Evolutionary conservation across 495 filamentous ascomycete genomes (phyloP).

Genomic region (Pseudevernia furfuracea): DNA sequence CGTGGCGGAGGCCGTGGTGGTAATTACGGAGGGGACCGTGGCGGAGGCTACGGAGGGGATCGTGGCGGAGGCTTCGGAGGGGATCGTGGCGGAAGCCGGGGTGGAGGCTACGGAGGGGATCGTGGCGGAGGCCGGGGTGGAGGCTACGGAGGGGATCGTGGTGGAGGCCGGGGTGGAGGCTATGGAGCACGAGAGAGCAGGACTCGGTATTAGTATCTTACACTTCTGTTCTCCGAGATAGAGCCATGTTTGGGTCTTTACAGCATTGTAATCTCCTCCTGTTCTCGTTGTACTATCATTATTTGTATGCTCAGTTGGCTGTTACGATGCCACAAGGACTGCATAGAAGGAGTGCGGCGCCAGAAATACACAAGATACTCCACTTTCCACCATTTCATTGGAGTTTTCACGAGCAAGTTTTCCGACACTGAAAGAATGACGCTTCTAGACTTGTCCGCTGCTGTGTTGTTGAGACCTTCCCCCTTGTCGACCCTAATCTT

Average conservation of each 20-base stretch:
- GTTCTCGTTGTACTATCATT: neutral
- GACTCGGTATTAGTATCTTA: neutral
- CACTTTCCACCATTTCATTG: neutral
- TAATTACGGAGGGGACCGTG: constrained; percentile 3
- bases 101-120: constrained; percentile 13
- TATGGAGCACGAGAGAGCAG: neutral
- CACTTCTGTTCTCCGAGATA: neutral
- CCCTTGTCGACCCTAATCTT: too few relatives aligned
- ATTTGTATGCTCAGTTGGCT: neutral
- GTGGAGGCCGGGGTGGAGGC: neutral
- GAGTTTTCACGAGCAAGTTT: too few relatives aligned
- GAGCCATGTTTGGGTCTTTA: neutral
- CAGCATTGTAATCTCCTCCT: neutral
- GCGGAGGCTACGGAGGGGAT: neutral
- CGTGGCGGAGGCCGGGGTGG: constrained; percentile 8
- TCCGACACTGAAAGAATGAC: too few relatives aligned
- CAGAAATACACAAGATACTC: neutral
- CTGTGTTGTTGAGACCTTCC: too few relatives aligned
- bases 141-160: constrained; percentile 5
- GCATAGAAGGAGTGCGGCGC: neutral
- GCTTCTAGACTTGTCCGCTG: too few relatives aligned
- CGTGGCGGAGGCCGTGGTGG: constrained; percentile 8
- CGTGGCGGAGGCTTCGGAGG: neutral
- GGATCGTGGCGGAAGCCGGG: neutral
- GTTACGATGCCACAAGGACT: neutral